These are phyloP conservation scores for Gossypium stocksii DNA, from an alignment of 345 rosid genomes.

Conservation along the genomic window DNA sequence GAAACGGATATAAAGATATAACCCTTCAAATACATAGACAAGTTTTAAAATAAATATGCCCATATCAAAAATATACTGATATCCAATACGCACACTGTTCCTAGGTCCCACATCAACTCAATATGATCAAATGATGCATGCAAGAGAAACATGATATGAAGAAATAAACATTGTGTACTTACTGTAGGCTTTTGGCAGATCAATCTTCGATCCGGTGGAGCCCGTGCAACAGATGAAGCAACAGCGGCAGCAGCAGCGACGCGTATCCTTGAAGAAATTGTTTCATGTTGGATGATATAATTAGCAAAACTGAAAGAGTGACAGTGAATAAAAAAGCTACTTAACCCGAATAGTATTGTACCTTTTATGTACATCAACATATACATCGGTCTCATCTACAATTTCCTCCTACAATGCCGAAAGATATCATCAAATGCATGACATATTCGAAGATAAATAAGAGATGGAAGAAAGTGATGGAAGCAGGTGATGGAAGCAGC, in stretches of 20 bases:
- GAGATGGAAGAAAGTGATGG: not conserved
- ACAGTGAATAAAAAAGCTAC: not conserved
- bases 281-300: not conserved
- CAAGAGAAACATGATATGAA: not conserved
- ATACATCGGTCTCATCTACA: conserved; percentile 75
- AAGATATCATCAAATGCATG: conserved; percentile 19
- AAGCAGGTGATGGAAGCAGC: conserved; percentile 6
- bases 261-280: conserved; percentile 40
- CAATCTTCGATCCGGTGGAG: conserved; percentile 40
- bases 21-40: not conserved
- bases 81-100: not conserved
- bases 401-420: conserved; percentile 59
- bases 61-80: not conserved
- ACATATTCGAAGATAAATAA: not conserved
- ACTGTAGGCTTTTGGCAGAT: conserved; percentile 33
- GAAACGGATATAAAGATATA: not conserved
- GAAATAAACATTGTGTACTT: conserved; percentile 18
- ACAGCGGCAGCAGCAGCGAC: conserved; percentile 61
- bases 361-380: conserved; percentile 78
- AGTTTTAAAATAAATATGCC: too few species aligned
- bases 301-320: not conserved
- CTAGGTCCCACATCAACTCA: not conserved
- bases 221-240: conserved; percentile 45
- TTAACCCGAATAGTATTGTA: conserved; percentile 17
- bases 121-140: not conserved